Evolutionary conservation across 495 filamentous ascomycete genomes (phyloP).

Genomic region (Venustampulla echinocandica): DNA sequence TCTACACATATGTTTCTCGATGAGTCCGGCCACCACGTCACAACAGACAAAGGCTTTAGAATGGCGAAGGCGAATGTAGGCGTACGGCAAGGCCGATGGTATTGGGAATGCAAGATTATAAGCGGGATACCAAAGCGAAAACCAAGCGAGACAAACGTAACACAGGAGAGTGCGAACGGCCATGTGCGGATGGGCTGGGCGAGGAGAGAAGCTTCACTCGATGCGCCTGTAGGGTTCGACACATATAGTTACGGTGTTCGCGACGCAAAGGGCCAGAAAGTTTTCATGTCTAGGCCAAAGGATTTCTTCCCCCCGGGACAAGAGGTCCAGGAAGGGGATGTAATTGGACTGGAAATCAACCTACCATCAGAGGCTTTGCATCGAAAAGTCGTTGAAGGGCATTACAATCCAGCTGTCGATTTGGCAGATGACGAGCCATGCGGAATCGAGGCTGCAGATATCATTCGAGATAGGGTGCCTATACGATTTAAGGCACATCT

Average conservation of each 20-base stretch:
- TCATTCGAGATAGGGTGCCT: conserved; percentile 88
- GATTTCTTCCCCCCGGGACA: conserved; percentile 73
- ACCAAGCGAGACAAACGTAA: conserved; percentile 9
- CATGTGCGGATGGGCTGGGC: conserved; percentile 91
- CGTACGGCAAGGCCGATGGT: conserved; percentile 83
- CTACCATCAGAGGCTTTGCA: conserved; percentile 79
- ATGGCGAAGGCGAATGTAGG: conserved; percentile 85
- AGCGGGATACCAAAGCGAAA: conserved; percentile 43
- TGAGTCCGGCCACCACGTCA: conserved; percentile 48
- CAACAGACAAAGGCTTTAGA: conserved; percentile 72
- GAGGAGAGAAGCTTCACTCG: conserved; percentile 78
- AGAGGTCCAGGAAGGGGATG: conserved; percentile 70
- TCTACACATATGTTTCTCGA: conserved; percentile 69
- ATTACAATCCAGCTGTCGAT: conserved; percentile 78
- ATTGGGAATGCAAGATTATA: conserved; percentile 87
- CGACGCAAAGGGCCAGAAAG: conserved; percentile 80
- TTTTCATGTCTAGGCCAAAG: conserved; percentile 86
- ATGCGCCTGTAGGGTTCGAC: conserved; percentile 91
- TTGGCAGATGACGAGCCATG: conserved; percentile 45
- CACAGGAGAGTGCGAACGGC: conserved; percentile 36
- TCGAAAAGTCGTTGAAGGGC: conserved; percentile 75
- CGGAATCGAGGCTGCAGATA: conserved; percentile 45
- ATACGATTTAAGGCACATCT: conserved; percentile 88
- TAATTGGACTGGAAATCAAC: conserved; percentile 89
- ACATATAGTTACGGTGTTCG: conserved; percentile 93